Base-by-base conservation (phyloP, 1,139 yeast genomes). In the Suhomyces atakaporum region DNA sequence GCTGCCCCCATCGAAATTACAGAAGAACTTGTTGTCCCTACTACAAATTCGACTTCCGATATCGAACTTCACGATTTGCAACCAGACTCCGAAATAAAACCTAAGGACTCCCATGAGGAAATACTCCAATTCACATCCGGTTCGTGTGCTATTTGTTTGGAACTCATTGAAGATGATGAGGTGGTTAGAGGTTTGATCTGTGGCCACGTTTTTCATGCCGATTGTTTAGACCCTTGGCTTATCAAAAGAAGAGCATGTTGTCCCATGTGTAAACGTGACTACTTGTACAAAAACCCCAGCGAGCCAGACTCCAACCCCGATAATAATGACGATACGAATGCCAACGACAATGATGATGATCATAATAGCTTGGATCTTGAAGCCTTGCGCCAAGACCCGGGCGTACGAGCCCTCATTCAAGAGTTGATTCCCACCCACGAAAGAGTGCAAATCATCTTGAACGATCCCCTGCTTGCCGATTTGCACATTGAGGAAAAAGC, bases 191-290 rank as follows among this genome's bases (percentile, higher is more conserved):
- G 88, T 0, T 67, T 86, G 32, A 65, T 84, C 8, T 87, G 96
- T 62, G 92, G 92, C 3, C 96, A 87, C 59, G 88, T 84, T 2
- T 87, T 81, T 71, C 96, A 87, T 54, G 71, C 82, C 8, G 81
- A 73, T 16, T 87, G 96, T 60, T 69, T 87, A 33, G 94, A 84
- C 49, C 92, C 92, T 1, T 86, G 95, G 95, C 64, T 87, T 33
- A 81, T 80, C 3, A 75, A 76, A 42, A 68, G 92, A 46, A 72
- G 85, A 38, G 92, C 92, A 1, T 82, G 88, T 52, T 87, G 96
- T 54, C 95, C 96, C 7, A 78, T 82, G 69, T 87, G 96, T 60
- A 84, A 86, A 54, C 66, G 87, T 26, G 94, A 85, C 52, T 79
- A 79, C 47, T 77, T 74, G 45, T 59, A 73, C 56, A 72, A 70